Percentiles rank a stretch among this genome's conserved stretches.
Evolutionary conservation across 139 green algal genomes (phyloP).

Genomic region (Zygnema circumcarinatum): DNA sequence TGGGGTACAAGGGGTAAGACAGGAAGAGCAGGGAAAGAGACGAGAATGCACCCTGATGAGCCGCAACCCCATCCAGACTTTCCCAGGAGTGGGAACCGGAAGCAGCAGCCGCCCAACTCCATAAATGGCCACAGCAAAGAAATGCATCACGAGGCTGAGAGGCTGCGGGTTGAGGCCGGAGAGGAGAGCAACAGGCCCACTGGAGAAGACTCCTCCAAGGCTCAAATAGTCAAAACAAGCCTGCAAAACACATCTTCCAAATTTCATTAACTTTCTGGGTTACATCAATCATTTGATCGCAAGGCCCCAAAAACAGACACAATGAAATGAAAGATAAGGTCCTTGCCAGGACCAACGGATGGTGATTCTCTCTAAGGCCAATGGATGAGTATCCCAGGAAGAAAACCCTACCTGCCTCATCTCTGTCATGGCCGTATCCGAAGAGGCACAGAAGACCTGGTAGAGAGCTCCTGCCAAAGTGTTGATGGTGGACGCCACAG

Average conservation of each 20-base stretch:
- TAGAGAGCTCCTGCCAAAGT: conserved; percentile 97
- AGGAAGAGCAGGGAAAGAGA: neutral
- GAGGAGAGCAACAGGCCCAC: conserved; percentile 87
- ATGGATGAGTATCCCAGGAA: no score
- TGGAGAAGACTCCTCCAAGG: conserved; percentile 82
- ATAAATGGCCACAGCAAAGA: conserved; percentile 94
- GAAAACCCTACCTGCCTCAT: conserved; percentile 82
- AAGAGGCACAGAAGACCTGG: conserved; percentile 87
- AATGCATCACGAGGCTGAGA: conserved; percentile 90
- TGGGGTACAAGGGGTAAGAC: neutral
- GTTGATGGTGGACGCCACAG: conserved; percentile 96
- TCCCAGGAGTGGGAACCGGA: conserved; percentile 78
- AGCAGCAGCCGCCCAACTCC: conserved; percentile 85
- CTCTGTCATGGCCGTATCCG: conserved; percentile 83
- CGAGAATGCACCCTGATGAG: conserved; percentile 51
- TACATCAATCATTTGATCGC: no score
- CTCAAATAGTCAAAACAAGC: conserved; percentile 98
- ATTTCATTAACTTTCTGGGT: no score
- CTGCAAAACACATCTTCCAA: conserved; percentile 4
- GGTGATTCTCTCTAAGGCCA: no score
- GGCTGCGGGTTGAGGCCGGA: conserved; percentile 86
- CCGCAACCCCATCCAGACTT: conserved; percentile 63
- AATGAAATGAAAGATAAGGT: no score
- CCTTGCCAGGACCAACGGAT: no score
- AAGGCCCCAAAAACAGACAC: no score